Conservation (phyloP, 169 alveolate genomes). For the Plasmodium gaboni region DNA sequence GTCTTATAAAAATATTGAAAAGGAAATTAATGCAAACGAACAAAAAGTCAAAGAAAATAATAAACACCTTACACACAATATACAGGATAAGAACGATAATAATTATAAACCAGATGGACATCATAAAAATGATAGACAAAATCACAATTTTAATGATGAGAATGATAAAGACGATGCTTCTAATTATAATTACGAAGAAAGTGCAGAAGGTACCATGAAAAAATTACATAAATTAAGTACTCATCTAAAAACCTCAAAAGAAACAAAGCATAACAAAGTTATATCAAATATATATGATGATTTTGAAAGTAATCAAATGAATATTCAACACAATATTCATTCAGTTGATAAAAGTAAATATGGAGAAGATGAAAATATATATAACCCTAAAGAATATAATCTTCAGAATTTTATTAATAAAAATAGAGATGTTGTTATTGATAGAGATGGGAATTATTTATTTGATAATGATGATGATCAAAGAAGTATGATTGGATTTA, state of each 20-base stretch:
- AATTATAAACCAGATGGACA: neutral
- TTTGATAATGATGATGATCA: slow-evolving; percentile 73
- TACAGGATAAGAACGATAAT: neutral
- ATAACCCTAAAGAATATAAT: slow-evolving; percentile 60
- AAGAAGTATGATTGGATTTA: slow-evolving; percentile 45
- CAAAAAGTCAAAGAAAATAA: slow-evolving; percentile 36
- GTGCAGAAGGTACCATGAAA: neutral
- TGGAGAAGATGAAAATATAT: slow-evolving; percentile 20
- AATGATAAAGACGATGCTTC: neutral
- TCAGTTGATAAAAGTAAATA: slow-evolving; percentile 15
- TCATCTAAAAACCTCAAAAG: too few relatives aligned
- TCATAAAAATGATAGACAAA: neutral
- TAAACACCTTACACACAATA: neutral
- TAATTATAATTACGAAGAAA: neutral
- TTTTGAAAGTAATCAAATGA: neutral
- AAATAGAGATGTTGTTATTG: slow-evolving; percentile 66
- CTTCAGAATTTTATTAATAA: slow-evolving; percentile 62
- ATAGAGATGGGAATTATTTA: slow-evolving; percentile 18
- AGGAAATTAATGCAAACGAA: slow-evolving; percentile 8
- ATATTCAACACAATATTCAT: slow-evolving; percentile 15
- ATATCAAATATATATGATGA: neutral
- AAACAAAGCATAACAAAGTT: too few relatives aligned
- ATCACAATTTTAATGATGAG: neutral
- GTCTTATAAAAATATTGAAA: slow-evolving; percentile 31
- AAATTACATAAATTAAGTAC: neutral